phyloP scores from a whole-genome alignment of 2,329 filamentous ascomycete species.

The Cryphonectria japonica region DNA sequence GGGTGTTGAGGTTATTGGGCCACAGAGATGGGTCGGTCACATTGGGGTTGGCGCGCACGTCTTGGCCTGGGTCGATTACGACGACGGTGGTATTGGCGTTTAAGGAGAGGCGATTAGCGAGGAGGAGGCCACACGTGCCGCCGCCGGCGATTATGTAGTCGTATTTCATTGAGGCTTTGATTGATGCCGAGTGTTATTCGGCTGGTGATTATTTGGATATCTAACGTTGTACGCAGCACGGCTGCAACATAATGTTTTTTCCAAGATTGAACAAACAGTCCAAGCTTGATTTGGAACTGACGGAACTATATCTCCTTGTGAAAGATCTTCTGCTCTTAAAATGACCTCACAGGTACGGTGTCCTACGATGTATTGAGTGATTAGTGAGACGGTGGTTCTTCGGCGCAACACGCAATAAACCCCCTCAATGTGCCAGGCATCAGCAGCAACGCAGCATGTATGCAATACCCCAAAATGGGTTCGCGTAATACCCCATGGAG shows the following conservation, averaged over 20 bases:
- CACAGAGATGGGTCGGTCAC: constrained; percentile 28
- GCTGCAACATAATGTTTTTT: no score
- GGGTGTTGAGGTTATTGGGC: constrained; percentile 16
- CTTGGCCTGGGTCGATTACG: constrained; percentile 41
- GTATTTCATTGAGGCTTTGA: constrained; percentile 23
- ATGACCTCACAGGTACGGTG: not conserved
- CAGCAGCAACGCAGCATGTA: not conserved
- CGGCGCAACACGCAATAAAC: not conserved
- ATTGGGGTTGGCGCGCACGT: constrained; percentile 30
- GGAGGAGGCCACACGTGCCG: constrained; percentile 46
- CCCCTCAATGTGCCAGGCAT: not conserved
- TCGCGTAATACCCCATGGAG: not conserved
- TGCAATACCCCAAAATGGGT: not conserved
- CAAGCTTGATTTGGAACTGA: not conserved
- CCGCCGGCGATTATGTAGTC: constrained; percentile 47
- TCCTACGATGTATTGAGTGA: not conserved
- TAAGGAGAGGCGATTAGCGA: constrained; percentile 44
- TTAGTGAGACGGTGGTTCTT: not conserved
- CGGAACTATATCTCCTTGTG: no score
- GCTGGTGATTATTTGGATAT: no score
- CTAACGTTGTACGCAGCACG: no score
- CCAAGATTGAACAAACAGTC: no score
- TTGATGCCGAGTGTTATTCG: no score
- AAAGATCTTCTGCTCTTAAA: not conserved
- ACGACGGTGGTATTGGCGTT: constrained; percentile 40